These are phyloP conservation scores for Paecilomyces formosus DNA, from an alignment of 2,329 filamentous ascomycete species.

Conservation along the genomic window DNA sequence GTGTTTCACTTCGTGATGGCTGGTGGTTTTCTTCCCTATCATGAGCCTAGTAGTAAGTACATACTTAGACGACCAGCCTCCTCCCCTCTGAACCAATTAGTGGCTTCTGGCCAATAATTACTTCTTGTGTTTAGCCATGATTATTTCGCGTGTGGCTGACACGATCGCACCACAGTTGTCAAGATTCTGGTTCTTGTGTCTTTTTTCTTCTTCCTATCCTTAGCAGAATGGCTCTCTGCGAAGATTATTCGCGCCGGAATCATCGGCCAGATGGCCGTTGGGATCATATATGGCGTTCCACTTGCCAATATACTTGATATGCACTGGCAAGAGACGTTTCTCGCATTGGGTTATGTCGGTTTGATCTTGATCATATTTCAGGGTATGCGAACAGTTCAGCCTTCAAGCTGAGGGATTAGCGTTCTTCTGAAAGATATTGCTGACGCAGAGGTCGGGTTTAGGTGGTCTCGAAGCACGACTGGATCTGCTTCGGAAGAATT, in stretches of 20 bases:
- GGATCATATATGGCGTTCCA: conserved; percentile 40
- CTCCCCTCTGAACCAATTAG: too few relatives aligned
- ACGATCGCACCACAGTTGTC: conserved; percentile 18
- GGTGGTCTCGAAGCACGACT: conserved; percentile 42
- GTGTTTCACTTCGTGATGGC: neutral
- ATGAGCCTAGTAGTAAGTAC: neutral
- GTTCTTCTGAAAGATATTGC: neutral
- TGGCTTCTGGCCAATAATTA: too few relatives aligned
- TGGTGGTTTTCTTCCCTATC: neutral
- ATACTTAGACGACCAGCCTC: too few relatives aligned
- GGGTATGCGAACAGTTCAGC: conserved; percentile 10
- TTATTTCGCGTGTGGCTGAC: neutral
- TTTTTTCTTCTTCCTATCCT: conserved; percentile 38
- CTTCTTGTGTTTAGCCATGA: too few relatives aligned
- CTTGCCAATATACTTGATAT: conserved; percentile 37
- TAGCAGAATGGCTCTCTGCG: conserved; percentile 35
- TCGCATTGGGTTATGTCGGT: conserved; percentile 42
- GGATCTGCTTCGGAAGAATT: conserved; percentile 40
- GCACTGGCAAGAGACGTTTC: conserved; percentile 40
- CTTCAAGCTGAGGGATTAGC: neutral
- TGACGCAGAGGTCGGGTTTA: neutral
- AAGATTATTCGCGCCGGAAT: conserved; percentile 38
- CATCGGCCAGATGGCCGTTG: conserved; percentile 42
- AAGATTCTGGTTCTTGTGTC: conserved; percentile 36
- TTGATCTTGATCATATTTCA: conserved; percentile 46